Evolutionary conservation across 148 eudicot species (phyloP).

Genomic region (Vaccinium corymbosum): DNA sequence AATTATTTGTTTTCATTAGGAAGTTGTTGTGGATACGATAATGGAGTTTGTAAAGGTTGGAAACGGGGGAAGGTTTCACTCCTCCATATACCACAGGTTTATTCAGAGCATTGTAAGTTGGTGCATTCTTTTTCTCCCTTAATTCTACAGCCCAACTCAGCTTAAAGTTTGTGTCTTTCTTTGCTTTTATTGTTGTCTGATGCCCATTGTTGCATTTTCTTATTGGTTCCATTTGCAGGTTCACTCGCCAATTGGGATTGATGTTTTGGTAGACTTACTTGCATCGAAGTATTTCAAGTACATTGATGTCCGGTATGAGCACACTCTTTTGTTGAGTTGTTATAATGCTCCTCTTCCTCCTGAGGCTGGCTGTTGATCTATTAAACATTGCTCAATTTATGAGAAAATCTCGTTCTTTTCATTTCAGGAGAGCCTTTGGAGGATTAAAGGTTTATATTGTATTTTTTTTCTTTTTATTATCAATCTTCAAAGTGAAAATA

Average conservation of each 20-base stretch:
- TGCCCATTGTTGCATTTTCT: not conserved
- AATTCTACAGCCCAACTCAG: not conserved
- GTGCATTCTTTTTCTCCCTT: not conserved
- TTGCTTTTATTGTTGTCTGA: not conserved
- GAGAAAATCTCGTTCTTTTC: not conserved
- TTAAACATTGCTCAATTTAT: not conserved
- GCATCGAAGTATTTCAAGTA: conserved; percentile 72
- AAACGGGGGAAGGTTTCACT: conserved; percentile 68
- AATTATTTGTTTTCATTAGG: conserved; percentile 35
- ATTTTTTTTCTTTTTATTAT: not conserved
- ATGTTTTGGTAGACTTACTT: conserved; percentile 54
- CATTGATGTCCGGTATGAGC: conserved; percentile 78
- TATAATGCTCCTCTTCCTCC: not conserved
- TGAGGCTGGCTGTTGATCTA: not conserved
- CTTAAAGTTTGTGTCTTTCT: not conserved
- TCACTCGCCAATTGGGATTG: conserved; percentile 40
- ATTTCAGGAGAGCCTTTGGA: not conserved
- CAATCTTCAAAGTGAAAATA: not conserved
- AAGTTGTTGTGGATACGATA: conserved; percentile 67
- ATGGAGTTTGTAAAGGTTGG: conserved; percentile 93
- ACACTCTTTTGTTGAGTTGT: conserved; percentile 10
- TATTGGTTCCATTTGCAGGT: conserved; percentile 45
- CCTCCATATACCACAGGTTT: conserved; percentile 64
- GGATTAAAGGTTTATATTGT: not conserved
- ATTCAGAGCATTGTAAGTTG: conserved; percentile 59